Evolutionary conservation across 345 rosid species (phyloP), one percentile per base, ranked within the genome.

Genomic region (Eucalyptus caleyi): DNA sequence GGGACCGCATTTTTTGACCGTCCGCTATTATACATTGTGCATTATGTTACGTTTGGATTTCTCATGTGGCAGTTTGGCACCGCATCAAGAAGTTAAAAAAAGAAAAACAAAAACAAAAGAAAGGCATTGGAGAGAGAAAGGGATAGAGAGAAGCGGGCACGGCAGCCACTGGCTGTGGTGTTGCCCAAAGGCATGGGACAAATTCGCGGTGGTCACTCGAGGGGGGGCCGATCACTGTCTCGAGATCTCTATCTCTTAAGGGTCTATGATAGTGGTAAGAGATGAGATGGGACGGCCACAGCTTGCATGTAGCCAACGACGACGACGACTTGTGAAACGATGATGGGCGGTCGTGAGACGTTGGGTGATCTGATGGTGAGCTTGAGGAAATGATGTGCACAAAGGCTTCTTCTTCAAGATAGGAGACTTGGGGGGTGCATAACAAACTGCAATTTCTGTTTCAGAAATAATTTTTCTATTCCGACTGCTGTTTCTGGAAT

Each of bases 401-500:
- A 5, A 3, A 34, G 45, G 42, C 40, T 32, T 32, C 80, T 67
- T 32, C 40, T 15, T 65, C 23, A 34, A 16, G 80, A 67, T 3
- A 16, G 24, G 81, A 69, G 11, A 67, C 23, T 67, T 9, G 21
- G 3, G 45, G 47, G 3, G 11, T 45, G 11, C 11, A 9, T 45
- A 45, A 45, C 4, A 45, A 45, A 45, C 4, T 9, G 47, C 4
- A 45, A 45, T 45, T 45, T 45, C 3, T 9, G 11, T 45, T 45
- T 0, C 0, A 45, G 1, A 45, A 45, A 9, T 3, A 45, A 45
- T 45, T 45, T 45, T n/a, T n/a, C n/a, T n/a, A n/a, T n/a, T n/a
- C n/a, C n/a, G n/a, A n/a, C n/a, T n/a, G n/a, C n/a, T n/a, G n/a
- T n/a, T n/a, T 44, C 2, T 45, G 0, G 1, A 9, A 45, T 9